Evolutionary conservation across 345 rosid species (phyloP), one percentile per base, ranked within the genome.

Genomic region (Eucalyptus regnans): DNA sequence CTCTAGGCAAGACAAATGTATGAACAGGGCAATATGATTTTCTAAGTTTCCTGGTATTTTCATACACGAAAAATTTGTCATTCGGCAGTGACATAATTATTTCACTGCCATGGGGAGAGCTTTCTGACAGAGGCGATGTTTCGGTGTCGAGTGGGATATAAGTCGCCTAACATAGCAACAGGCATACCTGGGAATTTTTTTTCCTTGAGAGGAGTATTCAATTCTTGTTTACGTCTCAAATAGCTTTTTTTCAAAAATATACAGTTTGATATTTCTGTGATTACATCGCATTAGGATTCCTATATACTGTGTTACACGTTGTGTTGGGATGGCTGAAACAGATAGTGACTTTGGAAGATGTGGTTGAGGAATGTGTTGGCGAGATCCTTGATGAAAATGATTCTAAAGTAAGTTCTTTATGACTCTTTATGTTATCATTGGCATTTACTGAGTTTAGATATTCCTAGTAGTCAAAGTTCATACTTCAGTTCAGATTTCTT

Each of bases 361-460:
- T 94, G 87, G 98, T 95, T 87, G 99, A 97, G 92, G 99, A 95
- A 93, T 95, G 96, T 90, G 98, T 96, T 90, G 99, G 98, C 62
- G 98, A 96, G 92, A 97, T 97, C 89, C 97, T 97, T 86, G 98
- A 97, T 83, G 96, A 95, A 94, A 97, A 94, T 87, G 97, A 96
- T 91, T 97, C 99, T 79, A 95, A 95, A 90, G 95, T 95, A 93
- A 93, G 88, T 76, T 86, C 76, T 20, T 31, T 11, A 37, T 48
- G 91, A 50, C 88, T 62, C 60, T 23, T 27, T 49, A 41, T 22
- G 51, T 56, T 80, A 5, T 60, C 56, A 33, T 25, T 41, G 88
- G 76, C 37, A 64, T 64, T n/a, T 2, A 13, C 2, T 29, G 17
- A n/a, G 18, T 64, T 12, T 60, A 27, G 46, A 29, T 50, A 3